These are phyloP conservation scores for Tricholoma terreum DNA, from an alignment of 768 basidiomycete species.

Conservation along the genomic window DNA sequence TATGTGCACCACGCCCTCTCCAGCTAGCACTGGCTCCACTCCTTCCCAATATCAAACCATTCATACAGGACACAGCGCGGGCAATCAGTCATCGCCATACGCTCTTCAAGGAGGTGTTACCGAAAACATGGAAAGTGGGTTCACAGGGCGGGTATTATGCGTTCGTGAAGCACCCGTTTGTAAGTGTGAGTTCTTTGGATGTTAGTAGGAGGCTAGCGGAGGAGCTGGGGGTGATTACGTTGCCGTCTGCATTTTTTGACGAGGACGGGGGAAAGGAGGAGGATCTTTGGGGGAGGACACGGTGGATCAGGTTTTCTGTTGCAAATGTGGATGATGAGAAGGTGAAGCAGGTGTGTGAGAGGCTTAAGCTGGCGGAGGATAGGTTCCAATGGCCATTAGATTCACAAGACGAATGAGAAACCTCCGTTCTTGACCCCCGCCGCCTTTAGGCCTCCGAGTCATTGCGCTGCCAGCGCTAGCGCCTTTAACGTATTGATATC, in stretches of 20 bases:
- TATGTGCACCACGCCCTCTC: conserved; percentile 71
- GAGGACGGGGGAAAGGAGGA: conserved; percentile 31
- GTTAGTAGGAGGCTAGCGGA: conserved; percentile 59
- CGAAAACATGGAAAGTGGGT: conserved; percentile 56
- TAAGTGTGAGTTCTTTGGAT: conserved; percentile 39
- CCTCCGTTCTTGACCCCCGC: too few relatives aligned
- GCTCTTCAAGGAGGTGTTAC: conserved; percentile 51
- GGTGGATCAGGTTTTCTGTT: conserved; percentile 78
- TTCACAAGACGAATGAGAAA: too few relatives aligned
- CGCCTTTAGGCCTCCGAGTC: too few relatives aligned
- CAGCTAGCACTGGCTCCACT: conserved; percentile 65
- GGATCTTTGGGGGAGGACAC: conserved; percentile 37
- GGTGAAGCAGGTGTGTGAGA: conserved; percentile 48
- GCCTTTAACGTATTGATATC: too few relatives aligned
- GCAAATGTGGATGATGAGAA: conserved; percentile 74
- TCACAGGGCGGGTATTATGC: conserved; percentile 76
- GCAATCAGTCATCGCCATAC: conserved; percentile 50
- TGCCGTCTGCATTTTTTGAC: conserved; percentile 67
- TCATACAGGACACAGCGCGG: conserved; percentile 48
- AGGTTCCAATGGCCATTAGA: too few relatives aligned
- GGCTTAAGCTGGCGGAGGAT: conserved; percentile 47
- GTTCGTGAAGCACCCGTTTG: conserved; percentile 69
- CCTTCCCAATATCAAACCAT: conserved; percentile 48
- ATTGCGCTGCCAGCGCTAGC: too few relatives aligned
- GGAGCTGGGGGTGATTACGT: conserved; percentile 59